These are phyloP conservation scores for Penicillium sp. DNA, from an alignment of 2,329 filamentous ascomycete genomes.

Conservation along the genomic window DNA sequence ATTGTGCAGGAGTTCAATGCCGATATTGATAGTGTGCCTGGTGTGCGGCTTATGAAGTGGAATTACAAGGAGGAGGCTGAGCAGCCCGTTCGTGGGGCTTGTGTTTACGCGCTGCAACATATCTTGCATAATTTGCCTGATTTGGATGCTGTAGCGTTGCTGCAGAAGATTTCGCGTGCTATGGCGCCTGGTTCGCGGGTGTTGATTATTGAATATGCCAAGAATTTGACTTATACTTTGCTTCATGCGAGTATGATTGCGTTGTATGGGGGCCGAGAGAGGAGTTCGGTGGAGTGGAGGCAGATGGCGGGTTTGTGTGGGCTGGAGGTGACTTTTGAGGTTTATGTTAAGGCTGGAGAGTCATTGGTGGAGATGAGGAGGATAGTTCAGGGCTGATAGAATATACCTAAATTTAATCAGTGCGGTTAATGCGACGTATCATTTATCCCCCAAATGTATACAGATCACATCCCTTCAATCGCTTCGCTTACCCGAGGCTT, in stretches of 20 bases:
- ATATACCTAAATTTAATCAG: too few species aligned
- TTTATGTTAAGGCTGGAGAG: constrained; percentile 33
- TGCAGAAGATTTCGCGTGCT: constrained; percentile 37
- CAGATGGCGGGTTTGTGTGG: constrained; percentile 34
- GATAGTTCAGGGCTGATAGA: not conserved
- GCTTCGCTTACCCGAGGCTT: not conserved
- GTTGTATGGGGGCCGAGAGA: constrained; percentile 35
- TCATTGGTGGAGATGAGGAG: constrained; percentile 39
- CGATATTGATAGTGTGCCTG: constrained; percentile 26
- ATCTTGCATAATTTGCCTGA: constrained; percentile 41
- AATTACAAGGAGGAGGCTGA: constrained; percentile 35
- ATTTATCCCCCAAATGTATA: not conserved
- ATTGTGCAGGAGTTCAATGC: constrained; percentile 40
- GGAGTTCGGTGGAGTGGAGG: constrained; percentile 37
- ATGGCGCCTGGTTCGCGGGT: constrained; percentile 36
- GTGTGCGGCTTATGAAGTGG: constrained; percentile 34
- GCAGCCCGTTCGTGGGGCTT: constrained; percentile 34
- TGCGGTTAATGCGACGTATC: not conserved
- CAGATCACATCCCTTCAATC: not conserved
- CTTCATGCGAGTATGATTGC: constrained; percentile 41
- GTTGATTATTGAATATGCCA: constrained; percentile 38
- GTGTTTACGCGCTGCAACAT: constrained; percentile 36
- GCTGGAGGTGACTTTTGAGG: constrained; percentile 37
- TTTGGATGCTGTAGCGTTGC: constrained; percentile 34
- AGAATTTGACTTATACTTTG: constrained; percentile 35